Percentiles rank a stretch among this genome's conserved stretches.
Evolutionary conservation across 805 yeast species (phyloP).

Genomic region (Ogataea naganishii): DNA sequence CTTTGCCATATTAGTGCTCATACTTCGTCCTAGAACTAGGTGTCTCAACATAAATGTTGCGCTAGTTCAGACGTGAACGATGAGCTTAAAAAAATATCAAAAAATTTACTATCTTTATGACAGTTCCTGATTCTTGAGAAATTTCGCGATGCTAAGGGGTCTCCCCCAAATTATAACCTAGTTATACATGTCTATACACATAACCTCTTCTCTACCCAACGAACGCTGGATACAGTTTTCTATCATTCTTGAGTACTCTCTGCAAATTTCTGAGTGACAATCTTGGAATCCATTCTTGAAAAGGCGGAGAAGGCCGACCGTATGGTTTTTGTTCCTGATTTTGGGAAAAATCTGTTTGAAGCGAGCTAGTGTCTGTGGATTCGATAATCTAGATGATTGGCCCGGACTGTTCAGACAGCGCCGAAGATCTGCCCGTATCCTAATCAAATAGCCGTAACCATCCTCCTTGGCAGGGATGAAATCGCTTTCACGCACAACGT

Average conservation of each 20-base stretch:
- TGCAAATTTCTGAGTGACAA: slow-evolving; percentile 46
- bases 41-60: too few relatives aligned
- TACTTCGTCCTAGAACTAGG: too few relatives aligned
- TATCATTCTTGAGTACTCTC: slow-evolving; percentile 42
- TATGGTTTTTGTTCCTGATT: slow-evolving; percentile 32
- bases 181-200: slow-evolving; percentile 42
- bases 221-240: slow-evolving; percentile 43
- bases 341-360: slow-evolving; percentile 26
- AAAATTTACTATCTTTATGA: too few relatives aligned
- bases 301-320: slow-evolving; percentile 42
- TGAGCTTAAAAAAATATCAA: too few relatives aligned
- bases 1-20: too few relatives aligned
- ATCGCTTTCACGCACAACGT: slow-evolving; percentile 4
- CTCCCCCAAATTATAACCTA: background rate
- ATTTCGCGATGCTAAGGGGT: too few relatives aligned
- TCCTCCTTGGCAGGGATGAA: slow-evolving; percentile 31
- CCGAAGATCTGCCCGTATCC: slow-evolving; percentile 32
- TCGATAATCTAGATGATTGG: slow-evolving; percentile 10
- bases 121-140: too few relatives aligned
- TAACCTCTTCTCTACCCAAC: slow-evolving; percentile 36
- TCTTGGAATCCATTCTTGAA: slow-evolving; percentile 26
- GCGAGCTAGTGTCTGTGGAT: slow-evolving; percentile 25
- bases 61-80: too few relatives aligned
- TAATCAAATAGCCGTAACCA: slow-evolving; percentile 36
- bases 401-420: slow-evolving; percentile 13